A percentile compares a stretch with the other conserved stretches of the same genome.
Conservation (phyloP, 805 yeast species). For the Sugiyamaella smithiae region DNA sequence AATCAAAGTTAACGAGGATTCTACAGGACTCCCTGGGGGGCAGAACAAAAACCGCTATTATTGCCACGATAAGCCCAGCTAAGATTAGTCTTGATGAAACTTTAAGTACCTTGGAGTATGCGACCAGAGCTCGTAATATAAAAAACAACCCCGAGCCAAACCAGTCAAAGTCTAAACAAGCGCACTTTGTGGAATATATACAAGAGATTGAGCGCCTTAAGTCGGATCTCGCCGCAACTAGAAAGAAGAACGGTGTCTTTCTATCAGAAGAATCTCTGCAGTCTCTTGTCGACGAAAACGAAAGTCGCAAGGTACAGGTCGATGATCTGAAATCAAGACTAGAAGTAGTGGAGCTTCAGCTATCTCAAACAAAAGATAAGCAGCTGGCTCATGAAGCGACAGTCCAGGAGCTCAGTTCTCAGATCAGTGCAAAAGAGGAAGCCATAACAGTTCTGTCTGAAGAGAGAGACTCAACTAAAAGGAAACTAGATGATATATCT, state of each 20-base stretch:
- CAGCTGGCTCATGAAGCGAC: background rate
- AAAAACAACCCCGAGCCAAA: constrained; percentile 57
- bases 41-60: constrained; percentile 85
- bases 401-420: too few relatives aligned
- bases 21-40: constrained; percentile 83
- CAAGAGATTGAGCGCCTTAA: background rate
- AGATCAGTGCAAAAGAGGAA: too few relatives aligned
- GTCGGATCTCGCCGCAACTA: background rate
- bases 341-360: background rate
- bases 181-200: background rate
- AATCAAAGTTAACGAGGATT: constrained; percentile 75
- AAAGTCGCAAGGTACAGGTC: background rate
- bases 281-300: background rate
- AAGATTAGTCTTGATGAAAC: constrained; percentile 67
- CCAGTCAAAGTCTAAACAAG: constrained; percentile 24
- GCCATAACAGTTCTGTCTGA: too few relatives aligned
- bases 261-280: background rate
- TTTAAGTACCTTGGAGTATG: constrained; percentile 81
- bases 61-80: constrained; percentile 80
- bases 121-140: constrained; percentile 68
- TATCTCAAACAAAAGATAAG: background rate
- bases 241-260: background rate
- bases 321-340: background rate
- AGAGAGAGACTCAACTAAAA: too few relatives aligned
- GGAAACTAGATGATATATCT: too few relatives aligned